Percentiles rank a stretch among this genome's conserved stretches.
phyloP scores from a whole-genome alignment of 1,284 basidiomycete species.

The Clitocybe nebularis region DNA sequence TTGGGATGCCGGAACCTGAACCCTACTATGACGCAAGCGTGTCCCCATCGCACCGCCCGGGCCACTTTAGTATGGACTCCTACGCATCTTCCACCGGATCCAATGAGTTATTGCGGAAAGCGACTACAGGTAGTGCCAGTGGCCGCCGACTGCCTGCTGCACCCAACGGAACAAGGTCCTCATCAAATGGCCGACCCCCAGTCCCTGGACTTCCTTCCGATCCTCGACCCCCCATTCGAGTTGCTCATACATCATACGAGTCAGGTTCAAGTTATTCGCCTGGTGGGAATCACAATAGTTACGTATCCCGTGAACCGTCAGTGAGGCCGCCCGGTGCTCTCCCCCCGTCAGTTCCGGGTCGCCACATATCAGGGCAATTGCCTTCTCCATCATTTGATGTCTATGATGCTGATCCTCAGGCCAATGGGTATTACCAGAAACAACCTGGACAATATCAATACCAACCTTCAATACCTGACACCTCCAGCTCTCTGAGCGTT shows the following conservation, averaged over 20 bases:
- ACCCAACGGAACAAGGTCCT: slow-evolving; percentile 18
- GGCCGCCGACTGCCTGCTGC: slow-evolving; percentile 26
- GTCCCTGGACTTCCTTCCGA: slow-evolving; percentile 19
- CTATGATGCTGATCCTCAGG: slow-evolving; percentile 14
- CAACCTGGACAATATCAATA: slow-evolving; percentile 15
- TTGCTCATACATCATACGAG: slow-evolving; percentile 14
- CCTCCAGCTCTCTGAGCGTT: slow-evolving; percentile 16
- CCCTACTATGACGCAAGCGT: slow-evolving; percentile 24
- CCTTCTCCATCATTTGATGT: slow-evolving; percentile 13
- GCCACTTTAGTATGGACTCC: slow-evolving; percentile 25
- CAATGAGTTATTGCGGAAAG: slow-evolving; percentile 25
- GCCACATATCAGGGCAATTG: slow-evolving; percentile 7
- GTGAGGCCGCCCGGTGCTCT: slow-evolving; percentile 19
- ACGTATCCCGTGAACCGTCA: slow-evolving; percentile 17
- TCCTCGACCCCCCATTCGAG: slow-evolving; percentile 16
- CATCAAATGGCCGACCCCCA: slow-evolving; percentile 16
- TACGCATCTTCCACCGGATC: slow-evolving; percentile 21
- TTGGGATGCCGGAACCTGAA: slow-evolving; percentile 35
- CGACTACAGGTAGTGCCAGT: slow-evolving; percentile 19
- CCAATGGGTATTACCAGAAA: slow-evolving; percentile 19
- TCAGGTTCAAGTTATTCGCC: slow-evolving; percentile 19
- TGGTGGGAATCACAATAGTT: slow-evolving; percentile 15
- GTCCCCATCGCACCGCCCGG: slow-evolving; percentile 19
- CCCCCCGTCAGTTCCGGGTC: slow-evolving; percentile 15
- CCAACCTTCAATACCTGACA: slow-evolving; percentile 13